phyloP scores from a whole-genome alignment of 257 asterid species.

The Solanum acaule region DNA sequence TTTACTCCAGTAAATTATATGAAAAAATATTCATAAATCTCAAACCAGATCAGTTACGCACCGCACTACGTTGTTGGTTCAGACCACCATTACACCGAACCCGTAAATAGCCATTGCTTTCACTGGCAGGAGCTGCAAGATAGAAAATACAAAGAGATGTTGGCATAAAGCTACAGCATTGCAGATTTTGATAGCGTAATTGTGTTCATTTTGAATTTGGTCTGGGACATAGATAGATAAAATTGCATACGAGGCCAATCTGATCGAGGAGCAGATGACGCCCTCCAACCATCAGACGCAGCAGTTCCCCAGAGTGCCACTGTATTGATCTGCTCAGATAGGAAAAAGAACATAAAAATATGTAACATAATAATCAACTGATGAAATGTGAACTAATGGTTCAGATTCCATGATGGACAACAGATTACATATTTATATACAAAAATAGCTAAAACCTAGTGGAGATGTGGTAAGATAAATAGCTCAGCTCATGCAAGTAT shows the following conservation, averaged over 20 bases:
- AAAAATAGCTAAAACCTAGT: background rate
- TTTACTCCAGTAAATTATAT: background rate
- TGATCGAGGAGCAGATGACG: slow-evolving; percentile 93
- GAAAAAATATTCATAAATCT: background rate
- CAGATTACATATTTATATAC: background rate
- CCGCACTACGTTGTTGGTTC: slow-evolving; percentile 97
- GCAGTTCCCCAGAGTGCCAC: slow-evolving; percentile 79
- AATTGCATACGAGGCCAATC: slow-evolving; percentile 80
- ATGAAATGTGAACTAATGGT: background rate
- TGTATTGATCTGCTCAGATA: slow-evolving; percentile 48
- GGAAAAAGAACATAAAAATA: slow-evolving; percentile 6
- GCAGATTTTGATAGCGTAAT: background rate
- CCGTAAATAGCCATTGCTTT: slow-evolving; percentile 85
- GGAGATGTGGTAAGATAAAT: background rate
- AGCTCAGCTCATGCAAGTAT: background rate
- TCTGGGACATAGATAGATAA: background rate
- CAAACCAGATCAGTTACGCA: slow-evolving; percentile 19
- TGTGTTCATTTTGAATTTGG: background rate
- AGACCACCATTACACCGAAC: slow-evolving; percentile 99
- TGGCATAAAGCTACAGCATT: background rate
- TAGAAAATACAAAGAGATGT: background rate
- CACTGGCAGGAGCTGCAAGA: slow-evolving; percentile 69
- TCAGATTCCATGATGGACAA: background rate
- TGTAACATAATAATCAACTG: background rate
- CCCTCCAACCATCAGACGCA: slow-evolving; percentile 85